phyloP scores from a whole-genome alignment of 2,329 filamentous ascomycete genomes.

The Sporothrix brunneoviolacea region DNA sequence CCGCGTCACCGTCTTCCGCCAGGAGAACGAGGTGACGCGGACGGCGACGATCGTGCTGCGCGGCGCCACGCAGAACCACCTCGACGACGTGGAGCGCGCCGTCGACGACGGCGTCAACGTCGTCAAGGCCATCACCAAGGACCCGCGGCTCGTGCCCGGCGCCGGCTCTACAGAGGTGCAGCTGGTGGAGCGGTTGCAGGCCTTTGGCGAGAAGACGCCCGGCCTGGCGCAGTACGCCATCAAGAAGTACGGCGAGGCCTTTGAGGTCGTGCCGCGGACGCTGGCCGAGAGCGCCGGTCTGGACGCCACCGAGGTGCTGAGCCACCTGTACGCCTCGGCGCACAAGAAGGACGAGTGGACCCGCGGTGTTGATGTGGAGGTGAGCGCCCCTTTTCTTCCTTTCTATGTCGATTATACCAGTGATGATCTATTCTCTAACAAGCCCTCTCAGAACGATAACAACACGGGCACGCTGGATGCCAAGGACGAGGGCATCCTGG shows the following conservation, averaged over 20 bases:
- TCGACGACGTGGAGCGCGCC: slow-evolving; percentile 93
- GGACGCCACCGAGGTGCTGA: slow-evolving; percentile 94
- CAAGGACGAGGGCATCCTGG: slow-evolving; percentile 80
- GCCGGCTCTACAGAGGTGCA: slow-evolving; percentile 93
- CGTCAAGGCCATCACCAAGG: slow-evolving; percentile 95
- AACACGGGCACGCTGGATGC: slow-evolving; percentile 77
- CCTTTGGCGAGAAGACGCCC: slow-evolving; percentile 84
- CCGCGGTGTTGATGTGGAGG: slow-evolving; percentile 89
- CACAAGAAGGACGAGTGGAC: slow-evolving; percentile 86
- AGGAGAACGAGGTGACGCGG: slow-evolving; percentile 86
- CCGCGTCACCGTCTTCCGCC: slow-evolving; percentile 95
- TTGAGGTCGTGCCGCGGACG: slow-evolving; percentile 91
- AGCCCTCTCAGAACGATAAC: slow-evolving; percentile 59
- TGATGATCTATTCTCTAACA: background rate
- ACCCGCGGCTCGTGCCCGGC: slow-evolving; percentile 83
- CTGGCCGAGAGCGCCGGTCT: slow-evolving; percentile 92
- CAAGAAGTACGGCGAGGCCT: slow-evolving; percentile 94
- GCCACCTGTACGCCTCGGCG: slow-evolving; percentile 84
- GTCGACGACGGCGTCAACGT: slow-evolving; percentile 98
- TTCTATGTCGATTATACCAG: background rate
- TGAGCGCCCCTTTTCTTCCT: slow-evolving; percentile 27
- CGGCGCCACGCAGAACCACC: slow-evolving; percentile 94
- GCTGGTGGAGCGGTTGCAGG: slow-evolving; percentile 84
- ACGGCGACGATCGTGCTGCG: slow-evolving; percentile 92
- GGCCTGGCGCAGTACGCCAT: slow-evolving; percentile 94